phyloP scores from a whole-genome alignment of 495 filamentous ascomycete genomes.

The Parachaetomium inaequale region DNA sequence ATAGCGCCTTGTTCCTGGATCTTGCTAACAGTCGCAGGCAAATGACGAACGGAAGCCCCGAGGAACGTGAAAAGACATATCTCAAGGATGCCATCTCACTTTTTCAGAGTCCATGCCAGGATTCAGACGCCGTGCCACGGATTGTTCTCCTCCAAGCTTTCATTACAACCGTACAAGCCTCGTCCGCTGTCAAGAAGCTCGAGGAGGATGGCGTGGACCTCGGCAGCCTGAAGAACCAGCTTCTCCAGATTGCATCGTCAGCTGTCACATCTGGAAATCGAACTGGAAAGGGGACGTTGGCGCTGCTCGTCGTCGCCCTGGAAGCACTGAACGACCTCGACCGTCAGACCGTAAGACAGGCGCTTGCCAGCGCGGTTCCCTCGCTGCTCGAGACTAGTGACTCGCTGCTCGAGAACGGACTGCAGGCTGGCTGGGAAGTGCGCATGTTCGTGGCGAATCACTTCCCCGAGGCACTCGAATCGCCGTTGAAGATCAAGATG shows the following conservation, averaged over 20 bases:
- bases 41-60: constrained; percentile 33
- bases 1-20: background rate
- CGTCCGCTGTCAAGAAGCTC: constrained; percentile 17
- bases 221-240: constrained; percentile 9
- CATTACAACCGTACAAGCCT: constrained; percentile 13
- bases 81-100: constrained; percentile 25
- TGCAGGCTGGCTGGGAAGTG: constrained; percentile 37
- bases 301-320: constrained; percentile 22
- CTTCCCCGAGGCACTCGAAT: constrained; percentile 20
- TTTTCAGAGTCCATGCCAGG: constrained; percentile 26
- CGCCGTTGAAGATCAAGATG: constrained; percentile 23
- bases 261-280: constrained; percentile 16
- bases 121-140: constrained; percentile 20
- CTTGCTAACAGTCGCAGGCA: constrained; percentile 27
- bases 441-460: constrained; percentile 38
- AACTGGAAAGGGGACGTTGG: constrained; percentile 15
- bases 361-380: constrained; percentile 7
- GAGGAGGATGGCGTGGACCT: constrained; percentile 20
- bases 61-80: constrained; percentile 36
- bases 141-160: constrained; percentile 26
- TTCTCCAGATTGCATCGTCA: constrained; percentile 16
- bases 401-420: constrained; percentile 26
- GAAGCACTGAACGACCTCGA: constrained; percentile 22
- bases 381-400: constrained; percentile 31
- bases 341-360: constrained; percentile 9